A percentile compares a stretch with the other conserved stretches of the same genome.
These are phyloP conservation scores for Venturia pyrina DNA, from an alignment of 2,329 filamentous ascomycete genomes.

Conservation along the genomic window DNA sequence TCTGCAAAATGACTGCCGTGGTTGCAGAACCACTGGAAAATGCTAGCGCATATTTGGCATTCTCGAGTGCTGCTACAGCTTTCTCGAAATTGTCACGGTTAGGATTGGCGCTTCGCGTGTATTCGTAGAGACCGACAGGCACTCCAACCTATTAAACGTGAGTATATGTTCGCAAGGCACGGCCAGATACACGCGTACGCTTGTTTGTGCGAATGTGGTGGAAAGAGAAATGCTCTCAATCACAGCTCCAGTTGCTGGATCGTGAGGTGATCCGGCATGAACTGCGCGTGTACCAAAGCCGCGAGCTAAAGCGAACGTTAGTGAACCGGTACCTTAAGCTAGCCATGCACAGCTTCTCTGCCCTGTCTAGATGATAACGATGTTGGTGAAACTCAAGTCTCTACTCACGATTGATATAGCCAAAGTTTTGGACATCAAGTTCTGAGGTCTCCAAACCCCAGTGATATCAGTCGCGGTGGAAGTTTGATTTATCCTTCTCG, in stretches of 20 bases:
- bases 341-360: neutral
- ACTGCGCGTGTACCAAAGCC: slow-evolving; percentile 90
- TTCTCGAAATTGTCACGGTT: slow-evolving; percentile 89
- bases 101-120: slow-evolving; percentile 86
- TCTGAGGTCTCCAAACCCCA: neutral
- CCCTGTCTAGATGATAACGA: neutral
- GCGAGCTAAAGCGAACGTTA: slow-evolving; percentile 37
- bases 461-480: neutral
- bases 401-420: neutral
- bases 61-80: slow-evolving; percentile 83
- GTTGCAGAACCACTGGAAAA: slow-evolving; percentile 92
- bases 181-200: slow-evolving; percentile 18
- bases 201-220: slow-evolving; percentile 88
- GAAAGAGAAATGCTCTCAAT: slow-evolving; percentile 95
- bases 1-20: slow-evolving; percentile 87
- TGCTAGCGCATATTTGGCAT: slow-evolving; percentile 83
- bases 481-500: neutral
- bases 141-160: slow-evolving; percentile 50
- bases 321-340: neutral
- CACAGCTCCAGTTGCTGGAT: slow-evolving; percentile 85
- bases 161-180: neutral
- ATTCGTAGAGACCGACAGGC: slow-evolving; percentile 84
- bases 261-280: slow-evolving; percentile 83
- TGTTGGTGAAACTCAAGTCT: neutral
- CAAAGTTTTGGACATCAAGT: neutral